Evolutionary conservation across 805 yeast species (phyloP).

Genomic region (Metschnikowia lachancei): DNA sequence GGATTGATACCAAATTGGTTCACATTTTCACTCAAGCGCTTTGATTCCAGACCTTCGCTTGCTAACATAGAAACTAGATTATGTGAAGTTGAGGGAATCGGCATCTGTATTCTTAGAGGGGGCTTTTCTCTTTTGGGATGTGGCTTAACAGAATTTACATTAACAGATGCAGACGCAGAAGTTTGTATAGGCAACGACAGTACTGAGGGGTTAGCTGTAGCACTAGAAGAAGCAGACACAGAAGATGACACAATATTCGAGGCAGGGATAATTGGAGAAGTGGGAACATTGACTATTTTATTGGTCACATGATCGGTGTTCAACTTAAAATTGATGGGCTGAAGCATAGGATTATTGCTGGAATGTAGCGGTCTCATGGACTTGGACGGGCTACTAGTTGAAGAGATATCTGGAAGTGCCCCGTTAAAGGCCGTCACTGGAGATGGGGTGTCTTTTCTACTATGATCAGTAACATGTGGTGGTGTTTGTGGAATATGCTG

Average conservation of each 20-base stretch:
- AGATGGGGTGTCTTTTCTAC: constrained; percentile 32
- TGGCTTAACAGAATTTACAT: not conserved
- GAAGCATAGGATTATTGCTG: constrained; percentile 46
- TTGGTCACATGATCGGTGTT: constrained; percentile 6
- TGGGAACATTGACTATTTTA: not conserved
- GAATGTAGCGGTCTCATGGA: constrained; percentile 52
- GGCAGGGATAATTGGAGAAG: not conserved
- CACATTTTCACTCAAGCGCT: constrained; percentile 39
- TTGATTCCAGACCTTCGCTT: constrained; percentile 24
- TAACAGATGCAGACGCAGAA: not conserved
- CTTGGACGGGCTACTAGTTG: constrained; percentile 38
- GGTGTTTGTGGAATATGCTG: constrained; percentile 17
- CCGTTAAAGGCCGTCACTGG: constrained; percentile 18
- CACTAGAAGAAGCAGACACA: not conserved
- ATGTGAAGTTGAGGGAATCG: constrained; percentile 53
- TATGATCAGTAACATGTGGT: constrained; percentile 11
- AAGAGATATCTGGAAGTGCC: constrained; percentile 16
- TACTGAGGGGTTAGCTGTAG: not conserved
- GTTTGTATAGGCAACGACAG: constrained; percentile 11
- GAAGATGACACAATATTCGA: not conserved
- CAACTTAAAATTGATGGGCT: constrained; percentile 51
- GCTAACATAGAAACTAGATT: constrained; percentile 39
- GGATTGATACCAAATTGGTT: constrained; percentile 70
- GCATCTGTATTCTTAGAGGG: constrained; percentile 69
- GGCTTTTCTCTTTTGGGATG: constrained; percentile 46